A percentile compares a stretch with the other conserved stretches of the same genome.
Conservation (phyloP, 179 eudicot species). For the Gypsophila paniculata region DNA sequence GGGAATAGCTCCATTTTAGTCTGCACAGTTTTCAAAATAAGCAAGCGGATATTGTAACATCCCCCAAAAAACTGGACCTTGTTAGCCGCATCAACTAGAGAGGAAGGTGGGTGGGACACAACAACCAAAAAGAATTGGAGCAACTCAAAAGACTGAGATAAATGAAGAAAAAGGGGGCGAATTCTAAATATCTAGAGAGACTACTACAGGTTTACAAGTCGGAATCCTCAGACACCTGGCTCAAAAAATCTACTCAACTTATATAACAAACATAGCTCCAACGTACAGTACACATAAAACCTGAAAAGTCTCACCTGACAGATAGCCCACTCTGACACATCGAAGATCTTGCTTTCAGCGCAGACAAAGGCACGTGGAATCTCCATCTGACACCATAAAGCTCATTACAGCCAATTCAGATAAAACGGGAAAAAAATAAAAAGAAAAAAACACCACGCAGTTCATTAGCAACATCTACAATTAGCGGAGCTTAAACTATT, state of each 20-base stretch:
- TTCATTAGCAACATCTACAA: not conserved
- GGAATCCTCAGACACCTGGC: not conserved
- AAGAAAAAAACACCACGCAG: not conserved
- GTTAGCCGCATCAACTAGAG: too few species aligned
- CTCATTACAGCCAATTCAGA: constrained; percentile 18
- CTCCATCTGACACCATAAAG: constrained; percentile 54
- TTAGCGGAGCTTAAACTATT: not conserved
- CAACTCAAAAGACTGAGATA: too few species aligned
- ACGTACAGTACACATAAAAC: not conserved
- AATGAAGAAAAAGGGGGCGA: too few species aligned
- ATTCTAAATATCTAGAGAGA: too few species aligned
- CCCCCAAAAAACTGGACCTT: too few species aligned
- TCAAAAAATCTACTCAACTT: not conserved
- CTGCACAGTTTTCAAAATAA: too few species aligned
- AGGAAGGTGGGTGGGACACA: too few species aligned
- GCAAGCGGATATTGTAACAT: too few species aligned
- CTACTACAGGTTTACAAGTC: not conserved
- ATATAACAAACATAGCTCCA: not conserved
- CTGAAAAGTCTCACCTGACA: constrained; percentile 40
- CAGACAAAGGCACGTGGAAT: constrained; percentile 98
- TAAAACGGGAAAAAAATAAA: not conserved
- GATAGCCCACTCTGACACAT: constrained; percentile 97
- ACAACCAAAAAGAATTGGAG: too few species aligned
- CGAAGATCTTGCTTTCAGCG: constrained; percentile 93
- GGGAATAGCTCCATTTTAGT: too few species aligned